Conservation (phyloP, 2,329 filamentous ascomycete genomes). For the Nigrospora sphaerica region DNA sequence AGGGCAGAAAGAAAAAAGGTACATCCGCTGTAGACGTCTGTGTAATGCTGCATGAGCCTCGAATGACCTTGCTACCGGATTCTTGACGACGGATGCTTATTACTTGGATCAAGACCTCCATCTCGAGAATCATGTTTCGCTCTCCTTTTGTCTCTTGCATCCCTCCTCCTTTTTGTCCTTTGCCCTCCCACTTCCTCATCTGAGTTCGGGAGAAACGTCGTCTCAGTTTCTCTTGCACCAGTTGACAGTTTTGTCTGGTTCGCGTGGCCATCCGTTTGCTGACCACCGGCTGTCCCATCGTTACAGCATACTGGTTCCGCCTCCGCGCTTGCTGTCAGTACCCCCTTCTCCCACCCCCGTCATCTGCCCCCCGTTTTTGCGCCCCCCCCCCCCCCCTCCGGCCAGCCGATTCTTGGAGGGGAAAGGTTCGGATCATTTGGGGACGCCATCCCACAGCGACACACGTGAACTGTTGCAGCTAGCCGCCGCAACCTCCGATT, state of each 20-base stretch:
- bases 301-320: constrained; percentile 13
- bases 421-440: constrained; percentile 12
- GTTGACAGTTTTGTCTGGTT: constrained; percentile 4
- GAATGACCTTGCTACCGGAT: constrained; percentile 17
- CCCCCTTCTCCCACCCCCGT: not conserved
- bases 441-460: constrained; percentile 17
- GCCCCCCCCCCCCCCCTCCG: not conserved
- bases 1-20: constrained; percentile 13
- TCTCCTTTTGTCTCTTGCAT: constrained; percentile 17
- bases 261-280: constrained; percentile 15
- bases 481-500: constrained; percentile 28
- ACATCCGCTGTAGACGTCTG: constrained; percentile 18
- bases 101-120: constrained; percentile 10
- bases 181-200: constrained; percentile 14
- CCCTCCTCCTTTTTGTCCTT: constrained; percentile 7
- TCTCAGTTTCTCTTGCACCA: constrained; percentile 15
- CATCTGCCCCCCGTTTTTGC: constrained; percentile 8
- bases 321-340: constrained; percentile 7
- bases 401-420: no score
- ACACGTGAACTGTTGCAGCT: constrained; percentile 22
- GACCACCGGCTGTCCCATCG: constrained; percentile 13
- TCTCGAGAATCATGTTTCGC: constrained; percentile 21
- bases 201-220: constrained; percentile 21
- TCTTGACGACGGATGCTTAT: constrained; percentile 17
- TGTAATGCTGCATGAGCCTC: constrained; percentile 13